Conservation (phyloP, 2,329 filamentous ascomycete species). For the Fusarium sp. region DNA sequence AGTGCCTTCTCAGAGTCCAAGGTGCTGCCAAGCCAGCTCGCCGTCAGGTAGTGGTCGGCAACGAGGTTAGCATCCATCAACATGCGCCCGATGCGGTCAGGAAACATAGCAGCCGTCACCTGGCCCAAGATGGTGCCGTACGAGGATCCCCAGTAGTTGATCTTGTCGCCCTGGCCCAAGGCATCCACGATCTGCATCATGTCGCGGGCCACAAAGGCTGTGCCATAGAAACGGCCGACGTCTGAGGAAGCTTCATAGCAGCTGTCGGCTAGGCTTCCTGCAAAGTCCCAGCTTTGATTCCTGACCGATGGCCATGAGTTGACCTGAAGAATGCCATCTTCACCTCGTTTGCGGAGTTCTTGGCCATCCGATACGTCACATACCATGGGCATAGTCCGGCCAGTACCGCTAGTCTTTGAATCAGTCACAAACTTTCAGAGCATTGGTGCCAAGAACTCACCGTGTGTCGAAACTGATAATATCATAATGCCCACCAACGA, state of each 20-base stretch:
- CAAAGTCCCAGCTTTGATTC: not conserved
- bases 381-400: not conserved
- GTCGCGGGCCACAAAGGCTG: slow-evolving; percentile 52
- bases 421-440: not conserved
- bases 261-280: not conserved
- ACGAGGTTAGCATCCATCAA: slow-evolving; percentile 32
- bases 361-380: not conserved
- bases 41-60: slow-evolving; percentile 18
- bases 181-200: slow-evolving; percentile 54
- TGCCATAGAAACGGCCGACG: slow-evolving; percentile 45
- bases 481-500: slow-evolving; percentile 17
- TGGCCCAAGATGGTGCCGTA: slow-evolving; percentile 40
- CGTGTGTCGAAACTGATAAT: slow-evolving; percentile 7
- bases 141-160: slow-evolving; percentile 50
- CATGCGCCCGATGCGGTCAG: slow-evolving; percentile 31
- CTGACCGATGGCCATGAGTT: not conserved
- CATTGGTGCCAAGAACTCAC: not conserved
- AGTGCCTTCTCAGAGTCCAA: not conserved
- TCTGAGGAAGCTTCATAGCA: slow-evolving; percentile 43
- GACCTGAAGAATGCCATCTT: not conserved
- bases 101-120: slow-evolving; percentile 38
- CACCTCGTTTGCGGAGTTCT: not conserved
- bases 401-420: not conserved
- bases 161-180: slow-evolving; percentile 48
- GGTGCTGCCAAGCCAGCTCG: not conserved